phyloP scores from a whole-genome alignment of 2,329 filamentous ascomycete species.

The Acrocalymma vagum region DNA sequence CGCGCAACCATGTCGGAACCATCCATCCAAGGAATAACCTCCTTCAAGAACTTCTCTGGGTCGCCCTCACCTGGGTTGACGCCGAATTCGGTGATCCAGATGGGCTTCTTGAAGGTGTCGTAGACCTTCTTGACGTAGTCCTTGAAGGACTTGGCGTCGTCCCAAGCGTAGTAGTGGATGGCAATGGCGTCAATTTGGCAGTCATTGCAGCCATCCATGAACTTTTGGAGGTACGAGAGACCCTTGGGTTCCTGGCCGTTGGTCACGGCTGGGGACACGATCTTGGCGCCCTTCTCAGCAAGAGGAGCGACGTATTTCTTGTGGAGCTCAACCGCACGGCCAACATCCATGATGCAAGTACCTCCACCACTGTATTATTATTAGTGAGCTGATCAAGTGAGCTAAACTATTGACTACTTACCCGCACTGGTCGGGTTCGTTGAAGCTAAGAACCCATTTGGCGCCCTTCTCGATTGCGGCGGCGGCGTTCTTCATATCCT shows the following conservation, averaged over 20 bases:
- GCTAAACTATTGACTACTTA: slow-evolving; percentile 23
- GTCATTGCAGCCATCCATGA: slow-evolving; percentile 33
- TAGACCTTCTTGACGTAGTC: slow-evolving; percentile 47
- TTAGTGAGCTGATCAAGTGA: slow-evolving; percentile 11
- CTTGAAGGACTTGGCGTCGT: slow-evolving; percentile 42
- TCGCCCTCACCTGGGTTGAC: slow-evolving; percentile 34
- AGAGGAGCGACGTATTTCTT: slow-evolving; percentile 36
- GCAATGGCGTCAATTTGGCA: slow-evolving; percentile 46
- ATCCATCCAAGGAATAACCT: slow-evolving; percentile 47
- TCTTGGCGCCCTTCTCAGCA: slow-evolving; percentile 30
- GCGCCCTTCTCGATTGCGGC: slow-evolving; percentile 37
- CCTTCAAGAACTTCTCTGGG: slow-evolving; percentile 35
- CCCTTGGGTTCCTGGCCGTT: slow-evolving; percentile 37
- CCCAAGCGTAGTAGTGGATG: slow-evolving; percentile 48
- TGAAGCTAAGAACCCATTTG: slow-evolving; percentile 44
- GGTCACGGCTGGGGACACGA: slow-evolving; percentile 48
- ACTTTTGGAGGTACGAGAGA: slow-evolving; percentile 40
- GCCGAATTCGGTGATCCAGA: slow-evolving; percentile 50
- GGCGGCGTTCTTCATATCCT: slow-evolving; percentile 35
- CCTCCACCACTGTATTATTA: slow-evolving; percentile 29
- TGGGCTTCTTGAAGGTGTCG: slow-evolving; percentile 33
- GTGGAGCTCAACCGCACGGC: slow-evolving; percentile 29
- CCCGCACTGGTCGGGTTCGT: slow-evolving; percentile 48
- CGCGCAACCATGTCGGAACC: slow-evolving; percentile 37
- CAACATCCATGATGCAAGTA: slow-evolving; percentile 34